Conservation (phyloP, 1,284 basidiomycete genomes). For the Fomitopsis betulina region DNA sequence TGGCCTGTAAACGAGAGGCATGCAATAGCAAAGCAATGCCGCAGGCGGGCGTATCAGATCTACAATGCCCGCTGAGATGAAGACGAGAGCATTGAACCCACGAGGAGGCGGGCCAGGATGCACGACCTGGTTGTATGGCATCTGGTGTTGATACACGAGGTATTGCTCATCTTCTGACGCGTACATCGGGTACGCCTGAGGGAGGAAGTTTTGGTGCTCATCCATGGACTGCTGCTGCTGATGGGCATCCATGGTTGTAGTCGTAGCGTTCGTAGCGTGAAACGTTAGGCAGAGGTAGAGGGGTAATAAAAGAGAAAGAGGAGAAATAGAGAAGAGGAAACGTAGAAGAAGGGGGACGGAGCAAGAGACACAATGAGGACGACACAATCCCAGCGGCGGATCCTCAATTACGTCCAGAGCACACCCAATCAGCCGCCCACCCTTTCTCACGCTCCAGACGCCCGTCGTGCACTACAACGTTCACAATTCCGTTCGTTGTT, state of each 20-base stretch:
- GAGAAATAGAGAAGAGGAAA: constrained; percentile 21
- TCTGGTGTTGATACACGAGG: constrained; percentile 37
- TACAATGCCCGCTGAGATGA: constrained; percentile 35
- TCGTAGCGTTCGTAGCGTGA: constrained; percentile 25
- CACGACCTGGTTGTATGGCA: constrained; percentile 37
- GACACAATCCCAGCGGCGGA: constrained; percentile 20
- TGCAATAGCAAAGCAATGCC: constrained; percentile 24
- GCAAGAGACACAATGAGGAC: constrained; percentile 24
- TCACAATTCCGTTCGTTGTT: background rate
- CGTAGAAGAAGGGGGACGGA: constrained; percentile 14
- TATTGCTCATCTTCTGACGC: constrained; percentile 35
- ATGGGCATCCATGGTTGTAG: constrained; percentile 38
- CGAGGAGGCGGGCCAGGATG: constrained; percentile 44
- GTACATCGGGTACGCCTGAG: constrained; percentile 32
- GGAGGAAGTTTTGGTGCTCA: constrained; percentile 35
- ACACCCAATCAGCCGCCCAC: constrained; percentile 9
- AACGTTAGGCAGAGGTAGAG: constrained; percentile 12
- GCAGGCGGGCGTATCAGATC: constrained; percentile 32
- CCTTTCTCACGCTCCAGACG: constrained; percentile 2
- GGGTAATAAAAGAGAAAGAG: constrained; percentile 11
- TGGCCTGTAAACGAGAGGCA: constrained; percentile 35
- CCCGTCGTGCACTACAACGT: background rate
- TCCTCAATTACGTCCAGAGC: constrained; percentile 21
- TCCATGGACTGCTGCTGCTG: constrained; percentile 36
- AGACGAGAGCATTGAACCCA: constrained; percentile 41